Evolutionary conservation across 2,329 filamentous ascomycete species (phyloP).

Genomic region (Xylaria multiplex): DNA sequence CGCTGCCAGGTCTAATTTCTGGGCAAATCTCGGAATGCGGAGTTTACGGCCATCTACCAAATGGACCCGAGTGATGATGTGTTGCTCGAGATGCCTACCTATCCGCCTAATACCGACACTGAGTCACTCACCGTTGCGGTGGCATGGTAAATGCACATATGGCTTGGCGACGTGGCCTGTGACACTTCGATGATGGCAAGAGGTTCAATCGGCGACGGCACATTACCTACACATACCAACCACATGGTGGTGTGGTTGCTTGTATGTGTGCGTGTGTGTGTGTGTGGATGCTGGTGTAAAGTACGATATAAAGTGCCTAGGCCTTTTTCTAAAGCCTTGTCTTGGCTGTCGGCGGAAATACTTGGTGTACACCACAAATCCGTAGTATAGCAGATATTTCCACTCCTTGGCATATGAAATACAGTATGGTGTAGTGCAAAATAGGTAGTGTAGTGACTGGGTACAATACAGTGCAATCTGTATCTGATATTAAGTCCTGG

Average conservation of each 20-base stretch:
- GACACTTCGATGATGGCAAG: conserved; percentile 19
- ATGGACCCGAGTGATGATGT: conserved; percentile 25
- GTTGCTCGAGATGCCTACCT: conserved; percentile 27
- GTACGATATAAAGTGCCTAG: too few species aligned
- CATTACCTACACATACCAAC: conserved; percentile 23
- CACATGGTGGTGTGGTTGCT: conserved; percentile 15
- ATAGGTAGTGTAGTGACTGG: not conserved
- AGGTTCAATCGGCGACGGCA: conserved; percentile 6
- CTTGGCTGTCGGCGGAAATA: conserved; percentile 7
- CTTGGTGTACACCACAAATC: conserved; percentile 1
- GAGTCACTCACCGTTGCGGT: conserved; percentile 34
- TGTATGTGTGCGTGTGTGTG: not conserved
- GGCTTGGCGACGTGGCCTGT: conserved; percentile 29
- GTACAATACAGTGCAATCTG: conserved; percentile 10
- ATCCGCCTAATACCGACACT: conserved; percentile 25
- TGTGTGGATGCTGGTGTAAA: not conserved
- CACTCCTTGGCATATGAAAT: too few species aligned
- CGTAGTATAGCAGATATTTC: conserved; percentile 1
- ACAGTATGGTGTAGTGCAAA: not conserved
- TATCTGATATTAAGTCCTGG: not conserved
- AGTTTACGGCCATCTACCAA: conserved; percentile 22
- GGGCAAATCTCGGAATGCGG: conserved; percentile 34
- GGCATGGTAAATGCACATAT: conserved; percentile 26
- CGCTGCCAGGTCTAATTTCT: conserved; percentile 20
- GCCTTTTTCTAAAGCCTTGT: not conserved